Base-by-base conservation (phyloP, 2,329 filamentous ascomycete genomes). In the Colletotrichum gigasporum region DNA sequence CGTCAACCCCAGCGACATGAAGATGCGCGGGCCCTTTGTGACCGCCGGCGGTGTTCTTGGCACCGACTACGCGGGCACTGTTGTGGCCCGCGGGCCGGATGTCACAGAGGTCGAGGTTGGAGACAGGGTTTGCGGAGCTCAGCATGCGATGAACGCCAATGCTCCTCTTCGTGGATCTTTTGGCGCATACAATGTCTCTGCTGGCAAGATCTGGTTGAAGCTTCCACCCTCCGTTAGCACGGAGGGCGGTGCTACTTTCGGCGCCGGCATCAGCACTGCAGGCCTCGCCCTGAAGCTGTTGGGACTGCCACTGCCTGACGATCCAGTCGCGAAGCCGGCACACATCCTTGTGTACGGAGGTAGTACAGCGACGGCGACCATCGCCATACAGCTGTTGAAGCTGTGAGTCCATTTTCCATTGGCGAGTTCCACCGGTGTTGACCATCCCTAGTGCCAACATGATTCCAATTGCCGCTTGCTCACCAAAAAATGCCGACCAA, bases 1-100 rank as follows among this genome's bases (percentile, higher is more conserved):
- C 2, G n/a, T 76, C 16, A 76, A 76, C 64, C 75, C 69, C 8
- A 64, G 59, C 62, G 74, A 76, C 65, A 68, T 48, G 53, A 76
- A 76, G 61, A 74, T 74, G 70, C 4, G 20, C 2, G 41, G 41
- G 2, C 3, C 10, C 11, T 47, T 47, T 11, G 41, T n/a, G 2
- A 4, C n/a, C 0, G 9, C 20, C 2, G 3, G 4, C 10, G 42
- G 5, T 3, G 61, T 69, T 30, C 51, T 55, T 28, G 75, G 76
- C 18, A 68, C 68, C 35, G 76, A 78, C 53, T 74, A 72, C 45
- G 68, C 72, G 3, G 76, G 75, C 8, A 54, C 16, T 2, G 42
- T 48, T 5, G 41, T 57, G 2, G 30, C 41, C 2, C 3, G 14
- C 52, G n/a, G 71, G 2, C 2, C 20, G 3, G 42, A 75, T 18